A percentile compares a stretch with the other conserved stretches of the same genome.
Conservation (phyloP, 768 basidiomycete genomes). For the Hygrophorus russula region DNA sequence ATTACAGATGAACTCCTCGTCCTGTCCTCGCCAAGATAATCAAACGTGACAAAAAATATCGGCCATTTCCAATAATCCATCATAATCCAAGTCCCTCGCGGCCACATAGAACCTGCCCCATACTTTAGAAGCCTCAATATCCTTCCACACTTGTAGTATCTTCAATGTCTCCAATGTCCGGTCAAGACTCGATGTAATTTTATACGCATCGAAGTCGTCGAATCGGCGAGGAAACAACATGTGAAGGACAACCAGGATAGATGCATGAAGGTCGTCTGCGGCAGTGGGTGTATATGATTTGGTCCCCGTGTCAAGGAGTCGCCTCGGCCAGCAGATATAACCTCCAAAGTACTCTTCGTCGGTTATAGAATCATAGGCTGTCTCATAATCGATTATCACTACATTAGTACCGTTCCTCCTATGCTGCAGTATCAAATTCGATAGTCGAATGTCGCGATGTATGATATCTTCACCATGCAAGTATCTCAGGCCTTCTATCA, state of each 20-base stretch:
- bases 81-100: background rate
- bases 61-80: background rate
- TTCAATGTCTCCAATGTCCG: background rate
- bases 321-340: background rate
- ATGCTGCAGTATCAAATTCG: background rate
- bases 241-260: background rate
- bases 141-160: background rate
- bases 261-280: background rate
- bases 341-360: background rate
- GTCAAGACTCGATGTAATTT: background rate
- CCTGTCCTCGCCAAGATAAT: constrained; percentile 18
- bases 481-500: background rate
- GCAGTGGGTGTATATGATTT: background rate
- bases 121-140: background rate
- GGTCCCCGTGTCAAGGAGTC: background rate
- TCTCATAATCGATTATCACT: background rate
- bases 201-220: background rate
- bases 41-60: background rate
- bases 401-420: background rate
- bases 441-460: background rate
- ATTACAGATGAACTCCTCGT: constrained; percentile 7
- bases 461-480: background rate
- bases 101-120: background rate
- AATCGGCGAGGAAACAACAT: background rate
- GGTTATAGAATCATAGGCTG: background rate